phyloP scores from a whole-genome alignment of 2,329 filamentous ascomycete genomes.

The Venturia pyrina region DNA sequence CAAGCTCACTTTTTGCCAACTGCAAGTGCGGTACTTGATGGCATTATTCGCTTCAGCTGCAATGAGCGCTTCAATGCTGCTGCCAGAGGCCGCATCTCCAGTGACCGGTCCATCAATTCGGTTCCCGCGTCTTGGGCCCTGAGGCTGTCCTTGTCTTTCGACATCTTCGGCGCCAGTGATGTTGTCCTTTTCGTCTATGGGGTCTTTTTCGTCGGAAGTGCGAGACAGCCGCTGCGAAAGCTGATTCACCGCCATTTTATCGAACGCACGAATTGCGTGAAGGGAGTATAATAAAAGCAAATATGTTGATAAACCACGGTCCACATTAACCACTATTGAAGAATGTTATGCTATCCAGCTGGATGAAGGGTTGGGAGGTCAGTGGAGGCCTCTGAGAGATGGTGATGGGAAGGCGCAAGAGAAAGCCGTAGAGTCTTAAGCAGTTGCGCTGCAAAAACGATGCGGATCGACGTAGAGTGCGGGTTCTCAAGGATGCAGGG shows the following conservation, averaged over 20 bases:
- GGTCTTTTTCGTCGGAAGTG: constrained; percentile 1
- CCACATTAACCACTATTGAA: constrained; percentile 10
- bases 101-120: constrained; percentile 30
- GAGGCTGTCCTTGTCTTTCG: constrained; percentile 13
- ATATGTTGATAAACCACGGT: not conserved
- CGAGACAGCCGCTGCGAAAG: not conserved
- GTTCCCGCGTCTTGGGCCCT: constrained; percentile 26
- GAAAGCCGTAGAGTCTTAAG: not conserved
- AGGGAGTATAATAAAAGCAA: constrained; percentile 22
- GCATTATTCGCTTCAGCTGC: constrained; percentile 65
- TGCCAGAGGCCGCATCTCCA: constrained; percentile 28
- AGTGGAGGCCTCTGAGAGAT: not conserved
- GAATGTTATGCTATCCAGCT: not conserved
- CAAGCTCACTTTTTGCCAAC: constrained; percentile 67
- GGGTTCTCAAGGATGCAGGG: not conserved
- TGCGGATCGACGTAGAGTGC: not conserved
- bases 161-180: constrained; percentile 18
- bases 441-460: not conserved
- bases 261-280: constrained; percentile 35
- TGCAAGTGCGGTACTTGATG: constrained; percentile 89
- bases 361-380: not conserved
- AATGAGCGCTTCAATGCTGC: constrained; percentile 55
- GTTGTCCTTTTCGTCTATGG: constrained; percentile 7
- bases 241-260: constrained; percentile 43
- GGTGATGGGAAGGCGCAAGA: not conserved